Evolutionary conservation across 2,329 filamentous ascomycete species (phyloP).

Genomic region (Aspergillus fructus): DNA sequence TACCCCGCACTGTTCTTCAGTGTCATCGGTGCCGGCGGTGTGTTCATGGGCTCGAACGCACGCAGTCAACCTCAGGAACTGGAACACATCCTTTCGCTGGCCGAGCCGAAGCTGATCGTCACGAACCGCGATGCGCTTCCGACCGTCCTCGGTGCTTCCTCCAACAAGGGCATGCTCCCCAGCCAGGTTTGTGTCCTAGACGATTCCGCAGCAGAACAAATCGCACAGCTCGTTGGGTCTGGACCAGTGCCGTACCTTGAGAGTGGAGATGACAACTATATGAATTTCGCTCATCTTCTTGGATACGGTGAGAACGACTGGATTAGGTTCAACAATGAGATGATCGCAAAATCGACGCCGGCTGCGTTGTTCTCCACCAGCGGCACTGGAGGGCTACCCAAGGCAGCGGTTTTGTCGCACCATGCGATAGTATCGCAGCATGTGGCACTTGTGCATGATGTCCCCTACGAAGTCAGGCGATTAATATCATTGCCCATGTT

Average conservation of each 20-base stretch:
- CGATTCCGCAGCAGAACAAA: constrained; percentile 28
- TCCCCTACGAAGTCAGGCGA: constrained; percentile 42
- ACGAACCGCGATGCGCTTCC: constrained; percentile 40
- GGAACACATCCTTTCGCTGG: constrained; percentile 46
- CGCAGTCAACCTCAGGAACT: constrained; percentile 49
- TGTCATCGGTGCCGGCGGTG: constrained; percentile 47
- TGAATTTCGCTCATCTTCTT: constrained; percentile 41
- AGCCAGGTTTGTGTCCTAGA: constrained; percentile 39
- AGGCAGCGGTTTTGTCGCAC: constrained; percentile 60
- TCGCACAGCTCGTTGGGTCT: constrained; percentile 29
- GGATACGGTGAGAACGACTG: constrained; percentile 49
- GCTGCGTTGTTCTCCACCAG: constrained; percentile 55
- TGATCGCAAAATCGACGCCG: constrained; percentile 46
- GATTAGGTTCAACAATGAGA: constrained; percentile 45
- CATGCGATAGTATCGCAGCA: constrained; percentile 56
- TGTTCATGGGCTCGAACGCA: constrained; percentile 54
- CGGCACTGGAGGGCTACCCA: constrained; percentile 62
- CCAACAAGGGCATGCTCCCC: constrained; percentile 30
- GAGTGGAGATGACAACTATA: constrained; percentile 15
- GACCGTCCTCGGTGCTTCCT: constrained; percentile 35
- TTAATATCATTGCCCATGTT: constrained; percentile 55
- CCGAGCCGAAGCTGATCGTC: constrained; percentile 48
- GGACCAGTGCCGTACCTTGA: constrained; percentile 21
- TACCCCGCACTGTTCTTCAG: constrained; percentile 40
- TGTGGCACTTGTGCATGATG: constrained; percentile 41